A percentile compares a stretch with the other conserved stretches of the same genome.
These are phyloP conservation scores for Exophiala viscosa DNA, from an alignment of 2,329 filamentous ascomycete species.

Conservation along the genomic window DNA sequence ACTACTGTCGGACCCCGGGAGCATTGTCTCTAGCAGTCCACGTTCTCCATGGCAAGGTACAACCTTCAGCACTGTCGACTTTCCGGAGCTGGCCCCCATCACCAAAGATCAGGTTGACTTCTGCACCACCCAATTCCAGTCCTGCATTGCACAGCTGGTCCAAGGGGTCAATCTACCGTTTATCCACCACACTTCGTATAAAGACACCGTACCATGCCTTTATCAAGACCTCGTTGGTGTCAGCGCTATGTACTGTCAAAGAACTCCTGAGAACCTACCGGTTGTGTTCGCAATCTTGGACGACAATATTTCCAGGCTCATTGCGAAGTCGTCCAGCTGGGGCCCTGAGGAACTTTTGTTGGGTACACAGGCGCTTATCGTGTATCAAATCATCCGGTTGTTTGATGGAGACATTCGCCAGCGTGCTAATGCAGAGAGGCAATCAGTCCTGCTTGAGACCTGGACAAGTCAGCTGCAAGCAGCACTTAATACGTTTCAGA, in stretches of 20 bases:
- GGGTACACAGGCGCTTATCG: background rate
- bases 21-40: no score
- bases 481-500: background rate
- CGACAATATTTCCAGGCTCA: background rate
- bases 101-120: conserved; percentile 5
- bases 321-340: background rate
- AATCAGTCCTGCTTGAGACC: background rate
- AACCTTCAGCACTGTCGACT: background rate
- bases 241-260: conserved; percentile 4
- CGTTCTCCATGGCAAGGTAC: background rate
- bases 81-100: conserved; percentile 3
- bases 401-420: conserved; percentile 3
- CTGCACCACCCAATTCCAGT: background rate
- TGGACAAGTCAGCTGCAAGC: background rate
- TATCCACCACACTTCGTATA: conserved; percentile 3
- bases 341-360: background rate
- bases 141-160: background rate
- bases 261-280: background rate
- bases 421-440: conserved; percentile 2
- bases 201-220: background rate
- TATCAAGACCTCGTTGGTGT: conserved; percentile 6
- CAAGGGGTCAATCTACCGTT: background rate
- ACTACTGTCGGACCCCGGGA: no score
- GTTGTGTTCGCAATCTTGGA: conserved; percentile 3
- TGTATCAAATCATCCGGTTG: conserved; percentile 5